A percentile compares a stretch with the other conserved stretches of the same genome.
Conservation (phyloP, 805 yeast genomes). For the Blastobotrys peoriensis region DNA sequence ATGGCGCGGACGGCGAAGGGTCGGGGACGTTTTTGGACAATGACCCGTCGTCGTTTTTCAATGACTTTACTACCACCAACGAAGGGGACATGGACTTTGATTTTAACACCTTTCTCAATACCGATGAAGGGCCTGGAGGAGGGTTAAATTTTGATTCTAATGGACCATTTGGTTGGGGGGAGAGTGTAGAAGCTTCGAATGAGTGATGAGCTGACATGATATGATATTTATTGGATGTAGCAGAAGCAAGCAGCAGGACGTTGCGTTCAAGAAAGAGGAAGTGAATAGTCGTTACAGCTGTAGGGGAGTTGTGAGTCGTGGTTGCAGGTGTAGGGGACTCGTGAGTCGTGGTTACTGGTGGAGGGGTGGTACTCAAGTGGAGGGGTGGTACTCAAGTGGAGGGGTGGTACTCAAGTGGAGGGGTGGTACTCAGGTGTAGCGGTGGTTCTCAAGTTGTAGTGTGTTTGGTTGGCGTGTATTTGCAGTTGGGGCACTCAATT, state of each 20-base stretch:
- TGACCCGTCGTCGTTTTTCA: constrained; percentile 31
- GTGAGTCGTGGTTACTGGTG: too few species aligned
- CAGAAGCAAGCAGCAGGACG: constrained; percentile 9
- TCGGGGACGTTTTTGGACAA: constrained; percentile 29
- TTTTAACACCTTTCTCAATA: constrained; percentile 39
- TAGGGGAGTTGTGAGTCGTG: too few species aligned
- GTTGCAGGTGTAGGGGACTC: too few species aligned
- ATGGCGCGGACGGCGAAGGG: constrained; percentile 8
- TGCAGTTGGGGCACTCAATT: too few species aligned
- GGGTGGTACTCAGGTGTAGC: too few species aligned
- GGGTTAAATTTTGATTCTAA: constrained; percentile 13
- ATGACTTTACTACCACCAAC: constrained; percentile 23
- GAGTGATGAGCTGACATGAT: constrained; percentile 1
- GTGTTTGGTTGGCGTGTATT: too few species aligned
- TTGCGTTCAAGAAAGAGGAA: not conserved
- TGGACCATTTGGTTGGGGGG: constrained; percentile 15
- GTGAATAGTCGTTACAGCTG: too few species aligned
- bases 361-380: too few species aligned
- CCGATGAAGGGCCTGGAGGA: constrained; percentile 29
- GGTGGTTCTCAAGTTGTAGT: too few species aligned
- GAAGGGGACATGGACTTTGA: constrained; percentile 37
- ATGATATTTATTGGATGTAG: constrained; percentile 3
- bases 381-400: too few species aligned
- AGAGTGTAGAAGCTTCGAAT: constrained; percentile 13
- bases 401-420: too few species aligned